Percentiles rank a stretch among this genome's conserved stretches.
Evolutionary conservation across 2,329 filamentous ascomycete genomes (phyloP).

Genomic region (Neoscytalidium dimidiatum): DNA sequence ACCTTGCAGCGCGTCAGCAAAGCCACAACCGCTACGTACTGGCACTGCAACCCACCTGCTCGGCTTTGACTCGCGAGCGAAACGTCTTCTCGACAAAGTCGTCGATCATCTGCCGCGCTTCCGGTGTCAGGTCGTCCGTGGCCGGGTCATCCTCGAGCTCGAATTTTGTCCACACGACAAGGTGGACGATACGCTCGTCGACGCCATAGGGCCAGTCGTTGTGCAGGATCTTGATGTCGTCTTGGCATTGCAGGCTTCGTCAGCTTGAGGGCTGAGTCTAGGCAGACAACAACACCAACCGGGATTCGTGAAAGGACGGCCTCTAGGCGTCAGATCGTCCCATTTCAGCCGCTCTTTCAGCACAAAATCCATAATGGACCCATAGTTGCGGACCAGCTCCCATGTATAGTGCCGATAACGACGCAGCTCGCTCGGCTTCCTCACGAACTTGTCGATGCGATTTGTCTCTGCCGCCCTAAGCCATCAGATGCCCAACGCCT

Average conservation of each 20-base stretch:
- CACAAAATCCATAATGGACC: slow-evolving; percentile 77
- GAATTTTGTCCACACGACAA: slow-evolving; percentile 95
- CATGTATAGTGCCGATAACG: slow-evolving; percentile 73
- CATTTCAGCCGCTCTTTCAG: slow-evolving; percentile 70
- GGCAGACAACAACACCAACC: slow-evolving; percentile 30
- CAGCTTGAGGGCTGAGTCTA: slow-evolving; percentile 5
- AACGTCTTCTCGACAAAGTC: slow-evolving; percentile 71
- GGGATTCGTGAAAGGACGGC: slow-evolving; percentile 45
- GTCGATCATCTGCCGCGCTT: slow-evolving; percentile 66
- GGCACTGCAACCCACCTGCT: slow-evolving; percentile 39
- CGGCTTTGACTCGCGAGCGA: slow-evolving; percentile 50
- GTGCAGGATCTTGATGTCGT: slow-evolving; percentile 72
- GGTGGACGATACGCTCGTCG: slow-evolving; percentile 73
- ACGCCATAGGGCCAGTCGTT: slow-evolving; percentile 97
- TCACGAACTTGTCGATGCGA: slow-evolving; percentile 73
- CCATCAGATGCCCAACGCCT: background rate
- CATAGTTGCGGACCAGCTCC: slow-evolving; percentile 65
- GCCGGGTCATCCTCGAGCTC: slow-evolving; percentile 68
- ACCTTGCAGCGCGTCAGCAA: slow-evolving; percentile 46
- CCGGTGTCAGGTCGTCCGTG: slow-evolving; percentile 66
- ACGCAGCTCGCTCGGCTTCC: slow-evolving; percentile 75
- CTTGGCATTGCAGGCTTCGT: slow-evolving; percentile 30
- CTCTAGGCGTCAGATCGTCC: slow-evolving; percentile 50
- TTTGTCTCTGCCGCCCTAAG: slow-evolving; percentile 53
- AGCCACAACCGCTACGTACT: background rate